Evolutionary conservation across 129 eudicot genomes (phyloP).

Genomic region (Flaveria bidentis): DNA sequence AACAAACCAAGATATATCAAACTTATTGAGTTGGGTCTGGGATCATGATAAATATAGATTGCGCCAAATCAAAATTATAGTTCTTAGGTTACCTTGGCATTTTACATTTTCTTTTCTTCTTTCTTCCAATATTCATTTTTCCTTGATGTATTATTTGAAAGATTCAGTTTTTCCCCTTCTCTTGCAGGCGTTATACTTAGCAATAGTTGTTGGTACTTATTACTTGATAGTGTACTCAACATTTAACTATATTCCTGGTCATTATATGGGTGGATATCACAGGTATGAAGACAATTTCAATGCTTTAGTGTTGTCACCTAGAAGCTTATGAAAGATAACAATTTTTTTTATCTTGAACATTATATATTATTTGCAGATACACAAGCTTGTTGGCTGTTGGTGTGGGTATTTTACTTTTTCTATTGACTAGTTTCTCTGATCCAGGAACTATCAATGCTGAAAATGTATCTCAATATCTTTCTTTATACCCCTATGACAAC

Average conservation of each 20-base stretch:
- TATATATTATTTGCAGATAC: conserved; percentile 58
- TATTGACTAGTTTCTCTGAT: conserved; percentile 91
- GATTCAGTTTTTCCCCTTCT: background rate
- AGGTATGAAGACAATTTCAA: conserved; percentile 44
- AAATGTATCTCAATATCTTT: conserved; percentile 71
- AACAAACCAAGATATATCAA: too few relatives aligned
- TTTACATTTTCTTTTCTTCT: background rate
- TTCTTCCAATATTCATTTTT: background rate
- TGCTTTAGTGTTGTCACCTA: conserved; percentile 12
- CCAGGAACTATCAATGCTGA: conserved; percentile 83
- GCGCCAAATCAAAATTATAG: background rate
- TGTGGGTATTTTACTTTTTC: conserved; percentile 78
- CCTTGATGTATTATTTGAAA: conserved; percentile 5
- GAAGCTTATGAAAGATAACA: conserved; percentile 16
- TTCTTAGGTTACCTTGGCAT: conserved; percentile 2
- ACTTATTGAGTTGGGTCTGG: too few relatives aligned
- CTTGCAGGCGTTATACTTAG: conserved; percentile 69
- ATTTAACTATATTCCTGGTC: conserved; percentile 79
- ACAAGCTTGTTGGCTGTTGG: conserved; percentile 83
- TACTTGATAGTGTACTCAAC: conserved; percentile 64
- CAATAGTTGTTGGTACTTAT: conserved; percentile 71
- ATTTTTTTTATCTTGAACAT: conserved; percentile 4
- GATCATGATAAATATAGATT: background rate
- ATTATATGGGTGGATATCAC: conserved; percentile 76
- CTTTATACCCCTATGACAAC: conserved; percentile 88